phyloP scores from a whole-genome alignment of 169 alveolate genomes.

The Eimeria nieschulzi region DNA sequence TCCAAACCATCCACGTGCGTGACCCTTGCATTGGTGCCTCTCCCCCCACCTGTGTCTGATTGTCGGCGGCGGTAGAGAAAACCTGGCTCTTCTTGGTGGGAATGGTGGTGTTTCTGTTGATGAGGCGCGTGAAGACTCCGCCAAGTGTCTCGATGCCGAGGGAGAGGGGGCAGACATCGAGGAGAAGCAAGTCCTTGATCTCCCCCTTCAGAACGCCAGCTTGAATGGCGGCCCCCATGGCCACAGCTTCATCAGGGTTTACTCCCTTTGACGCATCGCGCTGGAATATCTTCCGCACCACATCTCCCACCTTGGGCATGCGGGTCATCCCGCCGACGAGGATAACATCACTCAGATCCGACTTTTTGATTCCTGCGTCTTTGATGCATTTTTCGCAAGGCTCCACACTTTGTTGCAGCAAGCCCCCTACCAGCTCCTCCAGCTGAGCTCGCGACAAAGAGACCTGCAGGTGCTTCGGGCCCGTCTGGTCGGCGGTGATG shows the following conservation, averaged over 20 bases:
- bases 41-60: constrained; percentile 91
- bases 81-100: constrained; percentile 98
- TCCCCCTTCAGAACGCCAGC: constrained; percentile 98
- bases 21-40: too few species aligned
- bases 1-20: background rate
- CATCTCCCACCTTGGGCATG: constrained; percentile 97
- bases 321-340: constrained; percentile 99
- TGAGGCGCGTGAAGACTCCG: constrained; percentile 96
- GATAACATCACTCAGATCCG: constrained; percentile 95
- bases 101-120: constrained; percentile 98
- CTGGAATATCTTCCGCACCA: constrained; percentile 92
- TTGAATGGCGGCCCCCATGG: constrained; percentile 99
- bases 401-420: constrained; percentile 93
- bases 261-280: constrained; percentile 96
- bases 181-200: constrained; percentile 95
- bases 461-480: constrained; percentile 98
- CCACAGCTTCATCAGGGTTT: constrained; percentile 99
- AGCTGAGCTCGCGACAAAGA: constrained; percentile 82
- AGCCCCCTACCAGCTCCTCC: constrained; percentile 95
- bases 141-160: constrained; percentile 97
- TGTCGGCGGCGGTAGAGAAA: constrained; percentile 98
- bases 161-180: constrained; percentile 97
- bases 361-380: constrained; percentile 94
- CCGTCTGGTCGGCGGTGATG: constrained; percentile 98
- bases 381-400: constrained; percentile 96